Evolutionary conservation across 805 yeast genomes (phyloP).

Genomic region (Novakomyces olei): DNA sequence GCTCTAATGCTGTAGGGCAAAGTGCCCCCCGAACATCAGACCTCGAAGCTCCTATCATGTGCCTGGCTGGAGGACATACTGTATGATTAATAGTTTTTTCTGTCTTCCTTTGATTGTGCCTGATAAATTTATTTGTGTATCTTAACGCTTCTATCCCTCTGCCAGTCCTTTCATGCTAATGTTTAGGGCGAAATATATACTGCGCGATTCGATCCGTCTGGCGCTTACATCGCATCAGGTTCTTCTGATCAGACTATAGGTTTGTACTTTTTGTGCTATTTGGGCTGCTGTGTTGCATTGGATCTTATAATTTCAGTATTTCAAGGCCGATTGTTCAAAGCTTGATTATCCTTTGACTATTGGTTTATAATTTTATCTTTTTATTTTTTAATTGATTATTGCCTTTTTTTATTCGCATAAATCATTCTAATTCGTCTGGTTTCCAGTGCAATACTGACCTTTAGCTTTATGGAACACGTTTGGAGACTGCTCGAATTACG

Average conservation of each 20-base stretch:
- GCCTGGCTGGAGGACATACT: constrained; percentile 10
- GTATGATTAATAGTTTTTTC: constrained; percentile 5
- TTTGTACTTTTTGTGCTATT: constrained; percentile 18
- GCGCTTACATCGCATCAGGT: constrained; percentile 35
- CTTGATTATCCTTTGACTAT: constrained; percentile 1
- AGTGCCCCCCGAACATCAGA: constrained; percentile 11
- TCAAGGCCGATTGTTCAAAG: too few species aligned
- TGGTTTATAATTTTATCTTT: neutral
- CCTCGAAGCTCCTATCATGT: constrained; percentile 10
- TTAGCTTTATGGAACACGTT: constrained; percentile 25
- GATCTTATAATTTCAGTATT: too few species aligned
- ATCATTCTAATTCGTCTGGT: neutral
- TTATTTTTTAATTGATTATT: neutral
- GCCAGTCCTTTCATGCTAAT: too few species aligned
- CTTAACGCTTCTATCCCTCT: too few species aligned
- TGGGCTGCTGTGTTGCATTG: too few species aligned
- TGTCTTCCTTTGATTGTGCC: neutral
- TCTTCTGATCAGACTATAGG: constrained; percentile 26
- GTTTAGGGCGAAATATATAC: constrained; percentile 28
- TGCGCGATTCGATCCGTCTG: constrained; percentile 30
- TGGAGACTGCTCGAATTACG: constrained; percentile 21
- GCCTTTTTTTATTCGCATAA: neutral
- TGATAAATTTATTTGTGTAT: too few species aligned
- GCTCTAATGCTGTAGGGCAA: neutral
- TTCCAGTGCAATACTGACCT: too few species aligned